Base-by-base conservation (phyloP, 768 basidiomycete species). In the Xerocomus spinulosus region DNA sequence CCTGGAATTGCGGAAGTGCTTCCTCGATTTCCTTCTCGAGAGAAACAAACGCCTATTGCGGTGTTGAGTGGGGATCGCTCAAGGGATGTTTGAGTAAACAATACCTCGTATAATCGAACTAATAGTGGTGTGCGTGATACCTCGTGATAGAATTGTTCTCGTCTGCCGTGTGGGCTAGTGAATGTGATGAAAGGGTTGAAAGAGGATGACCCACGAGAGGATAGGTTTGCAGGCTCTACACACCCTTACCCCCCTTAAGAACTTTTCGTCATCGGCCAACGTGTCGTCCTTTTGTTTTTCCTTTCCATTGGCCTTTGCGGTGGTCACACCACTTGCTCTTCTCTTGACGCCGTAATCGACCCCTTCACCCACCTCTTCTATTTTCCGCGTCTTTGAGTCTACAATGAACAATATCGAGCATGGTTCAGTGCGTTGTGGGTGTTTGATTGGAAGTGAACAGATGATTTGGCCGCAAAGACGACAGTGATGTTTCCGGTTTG, bases 401-500 rank as follows among this genome's bases (percentile, higher is more conserved):
- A 86, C 89, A 9, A 94, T 79, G 58, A 96, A 90, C 26, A 96
- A 72, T 5, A 86, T 68, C 0, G 91, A 93, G 58, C 92, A 96
- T 6, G 77, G 69, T 39, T 73, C 73, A 2, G 74, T 75, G 18
- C 92, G 79, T 56, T 82, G 80, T 3, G 83, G 81, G 4, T 72
- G 76, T 48, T 88, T 92, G 10, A 83, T 72, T 0, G 92, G 91
- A 5, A 96, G 74, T 1, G 93, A 87, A 60, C 95, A 98, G 12
- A 97, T 82, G 33, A 97, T 88, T 46, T 84, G 76, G 0, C 95
- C 95, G 56, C 95, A 98, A 13, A 97, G 72, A 9, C 95, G 83
- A 63, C 95, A 98, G 61, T 98, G 95, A 57, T 98, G 95, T 69
- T 95, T 95, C 13, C 95, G 82, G 56, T 92, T 95, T 1, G 92